Evolutionary conservation across 2,329 filamentous ascomycete species (phyloP).

Genomic region (Aurifilum marmelostoma): DNA sequence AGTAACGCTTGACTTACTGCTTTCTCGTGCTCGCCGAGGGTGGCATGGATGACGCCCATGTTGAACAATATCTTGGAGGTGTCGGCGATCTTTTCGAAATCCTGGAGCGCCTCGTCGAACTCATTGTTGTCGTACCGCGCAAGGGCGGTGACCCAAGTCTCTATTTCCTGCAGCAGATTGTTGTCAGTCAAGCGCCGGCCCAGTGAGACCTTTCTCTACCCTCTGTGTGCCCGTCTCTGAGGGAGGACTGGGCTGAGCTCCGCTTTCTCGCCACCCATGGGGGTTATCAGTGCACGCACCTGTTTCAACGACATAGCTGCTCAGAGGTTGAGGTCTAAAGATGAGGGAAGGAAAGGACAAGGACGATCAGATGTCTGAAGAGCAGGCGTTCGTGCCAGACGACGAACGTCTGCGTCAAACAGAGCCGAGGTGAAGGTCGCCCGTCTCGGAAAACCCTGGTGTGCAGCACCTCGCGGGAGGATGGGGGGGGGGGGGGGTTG

Average conservation of each 20-base stretch:
- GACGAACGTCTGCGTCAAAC: constrained; percentile 22
- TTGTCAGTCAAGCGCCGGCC: constrained; percentile 14
- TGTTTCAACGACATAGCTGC: constrained; percentile 47
- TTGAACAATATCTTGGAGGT: constrained; percentile 99
- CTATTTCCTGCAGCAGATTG: constrained; percentile 75
- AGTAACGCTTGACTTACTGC: constrained; percentile 65
- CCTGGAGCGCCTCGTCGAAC: constrained; percentile 83
- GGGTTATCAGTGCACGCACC: no score
- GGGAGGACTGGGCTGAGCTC: neutral
- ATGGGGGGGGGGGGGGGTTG: constrained; percentile 11
- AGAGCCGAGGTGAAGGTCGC: neutral
- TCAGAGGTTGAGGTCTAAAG: constrained; percentile 9
- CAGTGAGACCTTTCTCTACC: neutral
- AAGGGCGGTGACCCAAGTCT: constrained; percentile 94
- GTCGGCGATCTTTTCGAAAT: constrained; percentile 86
- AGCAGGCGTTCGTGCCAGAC: constrained; percentile 20
- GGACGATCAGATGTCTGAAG: neutral
- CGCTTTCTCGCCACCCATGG: no score
- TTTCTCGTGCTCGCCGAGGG: constrained; percentile 91
- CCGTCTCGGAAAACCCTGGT: neutral
- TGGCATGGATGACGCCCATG: constrained; percentile 96
- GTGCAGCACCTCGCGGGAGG: no score
- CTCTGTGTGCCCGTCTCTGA: no score
- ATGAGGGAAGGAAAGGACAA: neutral
- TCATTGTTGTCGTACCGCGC: constrained; percentile 95